A percentile compares a stretch with the other conserved stretches of the same genome.
These are phyloP conservation scores for Agaricus blazei DNA, from an alignment of 768 basidiomycete species.

Conservation along the genomic window DNA sequence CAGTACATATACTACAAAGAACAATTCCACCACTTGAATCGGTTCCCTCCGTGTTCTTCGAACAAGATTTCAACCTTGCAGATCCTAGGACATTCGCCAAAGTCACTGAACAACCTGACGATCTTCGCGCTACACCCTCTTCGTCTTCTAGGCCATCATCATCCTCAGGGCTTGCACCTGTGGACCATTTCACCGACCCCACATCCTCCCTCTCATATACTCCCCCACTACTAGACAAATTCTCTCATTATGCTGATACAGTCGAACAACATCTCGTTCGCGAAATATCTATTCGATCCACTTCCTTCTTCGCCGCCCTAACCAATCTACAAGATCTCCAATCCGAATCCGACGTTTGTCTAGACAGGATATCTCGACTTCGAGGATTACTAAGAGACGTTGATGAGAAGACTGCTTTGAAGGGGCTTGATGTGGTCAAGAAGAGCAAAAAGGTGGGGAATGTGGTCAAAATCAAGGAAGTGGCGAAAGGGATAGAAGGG, in stretches of 20 bases:
- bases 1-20: slow-evolving; percentile 25
- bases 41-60: slow-evolving; percentile 82
- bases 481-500: slow-evolving; percentile 58
- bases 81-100: slow-evolving; percentile 72
- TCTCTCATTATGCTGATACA: slow-evolving; percentile 89
- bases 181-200: slow-evolving; percentile 40
- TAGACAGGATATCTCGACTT: slow-evolving; percentile 69
- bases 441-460: slow-evolving; percentile 58
- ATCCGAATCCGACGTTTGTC: slow-evolving; percentile 79
- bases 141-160: slow-evolving; percentile 17
- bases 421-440: slow-evolving; percentile 72
- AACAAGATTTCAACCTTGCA: slow-evolving; percentile 70
- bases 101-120: slow-evolving; percentile 59
- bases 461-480: slow-evolving; percentile 53
- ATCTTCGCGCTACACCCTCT: slow-evolving; percentile 3
- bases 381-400: slow-evolving; percentile 70
- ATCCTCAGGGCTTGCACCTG: slow-evolving; percentile 14
- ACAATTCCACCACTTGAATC: slow-evolving; percentile 64
- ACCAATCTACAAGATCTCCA: slow-evolving; percentile 92
- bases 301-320: slow-evolving; percentile 94
- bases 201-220: slow-evolving; percentile 54
- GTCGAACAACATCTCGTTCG: slow-evolving; percentile 92
- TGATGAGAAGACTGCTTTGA: slow-evolving; percentile 70
- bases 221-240: slow-evolving; percentile 77
- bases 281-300: slow-evolving; percentile 86